Conservation (phyloP, 257 asterid species). For the Solanum sitiens region DNA sequence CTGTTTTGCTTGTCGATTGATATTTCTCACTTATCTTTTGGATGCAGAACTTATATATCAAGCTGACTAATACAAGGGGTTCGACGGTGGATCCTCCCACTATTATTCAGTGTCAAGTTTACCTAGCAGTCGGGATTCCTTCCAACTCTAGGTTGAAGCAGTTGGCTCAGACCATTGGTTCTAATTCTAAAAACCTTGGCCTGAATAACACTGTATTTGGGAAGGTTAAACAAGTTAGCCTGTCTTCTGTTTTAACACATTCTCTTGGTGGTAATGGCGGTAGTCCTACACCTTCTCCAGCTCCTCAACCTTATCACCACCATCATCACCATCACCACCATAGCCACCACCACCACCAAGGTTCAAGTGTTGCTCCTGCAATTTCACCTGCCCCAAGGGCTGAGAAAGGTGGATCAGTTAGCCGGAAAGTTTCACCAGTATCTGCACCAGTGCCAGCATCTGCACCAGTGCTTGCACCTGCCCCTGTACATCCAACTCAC, state of each 20-base stretch:
- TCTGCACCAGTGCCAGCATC: constrained; percentile 36
- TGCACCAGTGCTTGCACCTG: constrained; percentile 19
- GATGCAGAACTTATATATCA: constrained; percentile 72
- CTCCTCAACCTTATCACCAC: constrained; percentile 39
- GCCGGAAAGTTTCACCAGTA: constrained; percentile 22
- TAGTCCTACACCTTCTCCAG: constrained; percentile 43
- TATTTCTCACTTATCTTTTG: neutral
- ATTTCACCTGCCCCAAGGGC: constrained; percentile 56
- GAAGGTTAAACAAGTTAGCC: constrained; percentile 85
- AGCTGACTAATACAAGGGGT: constrained; percentile 70
- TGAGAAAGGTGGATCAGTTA: constrained; percentile 13
- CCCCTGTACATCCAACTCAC: constrained; percentile 17
- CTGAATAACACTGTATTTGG: constrained; percentile 91
- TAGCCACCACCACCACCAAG: constrained; percentile 31
- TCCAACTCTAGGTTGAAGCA: constrained; percentile 71
- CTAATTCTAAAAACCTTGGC: constrained; percentile 77
- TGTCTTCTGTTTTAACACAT: constrained; percentile 67
- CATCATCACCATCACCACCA: constrained; percentile 40
- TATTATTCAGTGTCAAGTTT: constrained; percentile 62
- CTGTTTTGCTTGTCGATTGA: neutral
- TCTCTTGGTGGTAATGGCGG: constrained; percentile 36
- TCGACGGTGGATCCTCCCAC: constrained; percentile 68
- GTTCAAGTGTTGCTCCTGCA: constrained; percentile 35
- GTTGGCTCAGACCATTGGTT: constrained; percentile 76
- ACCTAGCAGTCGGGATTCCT: constrained; percentile 72